Conservation (phyloP, 1,284 basidiomycete genomes). For the Boletus semigastroideus region DNA sequence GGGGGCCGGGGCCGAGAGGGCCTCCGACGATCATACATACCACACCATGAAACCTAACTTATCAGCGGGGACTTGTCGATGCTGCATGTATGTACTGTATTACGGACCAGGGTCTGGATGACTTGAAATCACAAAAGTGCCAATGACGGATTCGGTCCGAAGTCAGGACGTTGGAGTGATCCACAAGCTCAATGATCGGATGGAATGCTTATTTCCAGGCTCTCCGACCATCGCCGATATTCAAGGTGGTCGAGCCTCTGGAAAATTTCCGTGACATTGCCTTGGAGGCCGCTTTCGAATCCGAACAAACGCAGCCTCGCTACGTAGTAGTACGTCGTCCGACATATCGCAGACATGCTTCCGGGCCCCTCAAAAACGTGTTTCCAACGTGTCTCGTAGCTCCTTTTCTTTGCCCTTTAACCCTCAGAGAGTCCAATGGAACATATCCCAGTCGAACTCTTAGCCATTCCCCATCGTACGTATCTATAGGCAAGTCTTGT, state of each 20-base stretch:
- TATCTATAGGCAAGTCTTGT: neutral
- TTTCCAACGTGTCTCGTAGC: constrained; percentile 26
- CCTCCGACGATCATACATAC: constrained; percentile 28
- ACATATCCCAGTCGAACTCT: constrained; percentile 20
- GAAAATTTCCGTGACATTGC: constrained; percentile 24
- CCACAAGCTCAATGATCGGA: constrained; percentile 12
- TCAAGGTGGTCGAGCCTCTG: constrained; percentile 1
- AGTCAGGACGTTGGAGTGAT: constrained; percentile 6
- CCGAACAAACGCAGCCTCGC: constrained; percentile 23
- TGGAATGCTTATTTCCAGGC: constrained; percentile 1
- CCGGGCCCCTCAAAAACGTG: constrained; percentile 26
- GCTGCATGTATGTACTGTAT: constrained; percentile 11
- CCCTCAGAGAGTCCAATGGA: constrained; percentile 19
- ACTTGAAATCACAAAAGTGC: neutral
- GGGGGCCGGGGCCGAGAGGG: constrained; percentile 25
- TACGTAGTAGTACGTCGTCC: constrained; percentile 14
- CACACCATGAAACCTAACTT: constrained; percentile 18
- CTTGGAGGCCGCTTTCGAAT: constrained; percentile 13
- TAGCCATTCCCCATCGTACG: constrained; percentile 23
- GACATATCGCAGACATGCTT: constrained; percentile 22
- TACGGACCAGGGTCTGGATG: neutral
- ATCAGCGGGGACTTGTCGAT: constrained; percentile 3
- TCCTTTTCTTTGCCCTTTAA: constrained; percentile 29
- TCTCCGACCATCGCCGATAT: constrained; percentile 10
- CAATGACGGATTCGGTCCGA: neutral